phyloP scores from a whole-genome alignment of 305 asterid species.

The Fraxinus xanthoxyloides region DNA sequence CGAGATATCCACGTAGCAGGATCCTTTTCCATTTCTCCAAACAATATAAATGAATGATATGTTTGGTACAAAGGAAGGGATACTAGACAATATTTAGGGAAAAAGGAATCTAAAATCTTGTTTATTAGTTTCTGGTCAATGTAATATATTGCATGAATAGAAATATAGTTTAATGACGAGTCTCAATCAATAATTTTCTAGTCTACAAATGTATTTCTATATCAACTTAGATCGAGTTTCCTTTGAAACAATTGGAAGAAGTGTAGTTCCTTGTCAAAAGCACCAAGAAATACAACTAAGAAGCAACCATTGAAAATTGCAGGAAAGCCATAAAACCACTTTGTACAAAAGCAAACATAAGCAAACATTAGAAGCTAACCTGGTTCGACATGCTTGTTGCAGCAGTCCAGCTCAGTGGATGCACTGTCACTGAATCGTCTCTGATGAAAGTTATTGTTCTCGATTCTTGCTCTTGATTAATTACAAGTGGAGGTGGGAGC shows the following conservation, averaged over 20 bases:
- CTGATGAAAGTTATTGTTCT: conserved; percentile 64
- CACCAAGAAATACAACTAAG: not conserved
- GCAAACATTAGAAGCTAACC: conserved; percentile 37
- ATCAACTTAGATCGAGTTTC: not conserved
- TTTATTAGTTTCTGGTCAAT: not conserved
- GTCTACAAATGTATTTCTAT: not conserved
- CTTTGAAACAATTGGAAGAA: not conserved
- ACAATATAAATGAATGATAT: not conserved
- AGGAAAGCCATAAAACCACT: not conserved
- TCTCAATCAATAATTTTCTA: not conserved
- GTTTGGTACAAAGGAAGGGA: not conserved
- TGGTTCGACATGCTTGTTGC: conserved; percentile 65
- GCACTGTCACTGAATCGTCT: conserved; percentile 49
- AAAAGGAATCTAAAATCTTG: not conserved
- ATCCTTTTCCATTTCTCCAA: not conserved
- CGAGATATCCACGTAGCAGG: not conserved
- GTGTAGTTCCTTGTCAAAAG: not conserved
- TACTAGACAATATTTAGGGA: not conserved
- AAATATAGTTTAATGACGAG: not conserved
- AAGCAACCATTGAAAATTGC: not conserved
- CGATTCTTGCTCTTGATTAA: conserved; percentile 50
- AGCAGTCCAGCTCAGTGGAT: conserved; percentile 62
- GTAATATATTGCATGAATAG: not conserved
- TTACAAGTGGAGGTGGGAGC: conserved; percentile 60
- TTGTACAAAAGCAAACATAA: conserved; percentile 9